A percentile compares a stretch with the other conserved stretches of the same genome.
These are phyloP conservation scores for Crotalaria pallida DNA, from an alignment of 306 rosid genomes.

Conservation along the genomic window DNA sequence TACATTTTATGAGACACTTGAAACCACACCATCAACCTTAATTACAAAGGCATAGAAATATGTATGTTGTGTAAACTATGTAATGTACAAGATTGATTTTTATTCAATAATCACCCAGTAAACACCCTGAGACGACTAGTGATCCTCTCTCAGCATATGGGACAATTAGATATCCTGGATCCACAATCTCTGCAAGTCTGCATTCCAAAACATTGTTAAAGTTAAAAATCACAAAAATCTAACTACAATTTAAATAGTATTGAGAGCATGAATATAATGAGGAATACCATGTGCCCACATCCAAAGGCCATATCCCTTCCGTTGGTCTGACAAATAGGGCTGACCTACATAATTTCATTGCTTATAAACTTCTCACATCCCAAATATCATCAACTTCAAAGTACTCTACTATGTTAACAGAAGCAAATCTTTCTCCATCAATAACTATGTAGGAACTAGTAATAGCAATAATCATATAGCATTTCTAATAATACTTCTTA, in stretches of 20 bases:
- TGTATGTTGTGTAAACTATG: background rate
- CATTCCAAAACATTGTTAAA: slow-evolving; percentile 9
- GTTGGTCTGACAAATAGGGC: slow-evolving; percentile 79
- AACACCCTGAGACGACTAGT: slow-evolving; percentile 67
- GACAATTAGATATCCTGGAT: slow-evolving; percentile 56
- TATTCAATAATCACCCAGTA: slow-evolving; percentile 41
- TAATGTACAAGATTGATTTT: background rate
- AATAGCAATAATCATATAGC: background rate
- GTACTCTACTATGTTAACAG: no score
- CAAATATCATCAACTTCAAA: background rate
- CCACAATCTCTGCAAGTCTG: slow-evolving; percentile 87
- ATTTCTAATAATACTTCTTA: background rate
- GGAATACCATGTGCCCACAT: slow-evolving; percentile 87
- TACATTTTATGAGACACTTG: background rate
- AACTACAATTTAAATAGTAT: background rate
- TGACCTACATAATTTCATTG: slow-evolving; percentile 38
- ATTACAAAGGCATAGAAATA: background rate
- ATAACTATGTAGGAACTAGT: background rate
- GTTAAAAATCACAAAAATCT: background rate
- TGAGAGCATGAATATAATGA: background rate
- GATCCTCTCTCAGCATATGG: slow-evolving; percentile 73
- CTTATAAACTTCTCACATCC: background rate
- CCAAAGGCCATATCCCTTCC: slow-evolving; percentile 69
- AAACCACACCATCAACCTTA: background rate
- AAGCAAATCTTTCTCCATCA: background rate